Percentiles rank a stretch among this genome's conserved stretches.
These are phyloP conservation scores for Calycina marina DNA, from an alignment of 2,329 filamentous ascomycete genomes.

Conservation along the genomic window DNA sequence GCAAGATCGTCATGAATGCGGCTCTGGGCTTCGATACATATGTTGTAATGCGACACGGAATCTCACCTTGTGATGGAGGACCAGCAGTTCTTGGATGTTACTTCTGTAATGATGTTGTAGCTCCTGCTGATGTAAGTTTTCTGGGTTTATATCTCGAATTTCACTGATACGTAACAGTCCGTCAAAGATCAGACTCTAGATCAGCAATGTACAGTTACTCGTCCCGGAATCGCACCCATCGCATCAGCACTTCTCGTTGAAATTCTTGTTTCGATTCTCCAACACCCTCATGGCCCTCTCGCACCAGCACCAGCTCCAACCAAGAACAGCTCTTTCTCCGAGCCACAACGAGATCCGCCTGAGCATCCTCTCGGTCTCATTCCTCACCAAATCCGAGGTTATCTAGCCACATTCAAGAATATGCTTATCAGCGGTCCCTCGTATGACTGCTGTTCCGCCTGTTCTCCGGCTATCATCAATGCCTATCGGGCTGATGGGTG, in stretches of 20 bases:
- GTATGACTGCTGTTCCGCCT: slow-evolving; percentile 72
- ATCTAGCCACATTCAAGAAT: slow-evolving; percentile 59
- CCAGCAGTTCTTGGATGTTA: slow-evolving; percentile 75
- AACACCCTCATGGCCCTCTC: slow-evolving; percentile 61
- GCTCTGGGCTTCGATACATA: slow-evolving; percentile 94
- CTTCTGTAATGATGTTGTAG: slow-evolving; percentile 96
- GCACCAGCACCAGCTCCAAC: slow-evolving; percentile 37
- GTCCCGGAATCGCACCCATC: slow-evolving; percentile 82
- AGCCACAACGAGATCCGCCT: slow-evolving; percentile 32
- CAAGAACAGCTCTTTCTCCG: slow-evolving; percentile 22
- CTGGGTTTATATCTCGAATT: background rate
- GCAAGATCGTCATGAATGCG: slow-evolving; percentile 94
- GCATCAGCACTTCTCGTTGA: slow-evolving; percentile 87
- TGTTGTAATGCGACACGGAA: slow-evolving; percentile 91
- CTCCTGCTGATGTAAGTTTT: slow-evolving; percentile 70
- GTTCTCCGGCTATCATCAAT: slow-evolving; percentile 53
- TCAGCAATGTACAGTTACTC: slow-evolving; percentile 94
- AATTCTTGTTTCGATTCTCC: slow-evolving; percentile 71
- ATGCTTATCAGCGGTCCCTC: slow-evolving; percentile 58
- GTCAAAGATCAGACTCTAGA: slow-evolving; percentile 91
- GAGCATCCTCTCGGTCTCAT: slow-evolving; percentile 53
- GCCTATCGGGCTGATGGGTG: slow-evolving; percentile 56
- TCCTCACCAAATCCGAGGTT: slow-evolving; percentile 70
- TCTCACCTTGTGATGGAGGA: slow-evolving; percentile 40
- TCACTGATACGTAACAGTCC: slow-evolving; percentile 39